Evolutionary conservation across 768 basidiomycete genomes (phyloP), one percentile per base, ranked within the genome.

Genomic region (Gyrodon lividus): DNA sequence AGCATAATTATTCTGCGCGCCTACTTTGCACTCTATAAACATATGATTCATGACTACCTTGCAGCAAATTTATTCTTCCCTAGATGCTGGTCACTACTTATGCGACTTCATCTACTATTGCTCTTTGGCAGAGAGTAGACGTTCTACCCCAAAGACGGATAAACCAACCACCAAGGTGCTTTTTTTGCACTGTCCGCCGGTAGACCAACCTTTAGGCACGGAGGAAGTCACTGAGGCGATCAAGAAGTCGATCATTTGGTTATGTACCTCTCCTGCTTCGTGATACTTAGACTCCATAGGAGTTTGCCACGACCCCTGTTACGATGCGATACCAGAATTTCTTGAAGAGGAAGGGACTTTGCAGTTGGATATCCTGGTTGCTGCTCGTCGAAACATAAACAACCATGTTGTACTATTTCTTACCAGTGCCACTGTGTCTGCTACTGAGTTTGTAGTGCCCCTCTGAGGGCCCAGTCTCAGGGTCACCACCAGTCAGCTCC

Each of bases 101-200:
- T 87, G 84, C 63, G 87, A 89, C 69, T 89, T 85, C 65, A 78
- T 84, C 52, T 87, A 85, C 64, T 90, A 86, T 60, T 84, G 85
- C 61, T 87, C 86, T 9, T 75, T 89, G 23, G 85, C 86, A 5
- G 87, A 88, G 63, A 77, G 80, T 23, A 80, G 77, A 60, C 79
- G 83, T 3, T 55, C 53, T 7, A 57, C 53, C n/a, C 51, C 59
- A 30, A 69, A 71, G 43, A 65, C 43, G 31, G 67, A 69, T 43
- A 70, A 65, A 23, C 66, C 67, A 13, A 59, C 54, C 6, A 63
- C 66, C 16, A 74, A 70, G 46, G 84, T 89, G 43, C 68, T 89
- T 6, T 86, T 86, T 66, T 67, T 89, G 59, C 87, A 89, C 61
- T 86, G 84, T 59, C 83, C 85, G 10, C 87, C 87, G 0, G 77